These are phyloP conservation scores for Leccinum aurantiacum DNA, from an alignment of 768 basidiomycete species.

Conservation along the genomic window DNA sequence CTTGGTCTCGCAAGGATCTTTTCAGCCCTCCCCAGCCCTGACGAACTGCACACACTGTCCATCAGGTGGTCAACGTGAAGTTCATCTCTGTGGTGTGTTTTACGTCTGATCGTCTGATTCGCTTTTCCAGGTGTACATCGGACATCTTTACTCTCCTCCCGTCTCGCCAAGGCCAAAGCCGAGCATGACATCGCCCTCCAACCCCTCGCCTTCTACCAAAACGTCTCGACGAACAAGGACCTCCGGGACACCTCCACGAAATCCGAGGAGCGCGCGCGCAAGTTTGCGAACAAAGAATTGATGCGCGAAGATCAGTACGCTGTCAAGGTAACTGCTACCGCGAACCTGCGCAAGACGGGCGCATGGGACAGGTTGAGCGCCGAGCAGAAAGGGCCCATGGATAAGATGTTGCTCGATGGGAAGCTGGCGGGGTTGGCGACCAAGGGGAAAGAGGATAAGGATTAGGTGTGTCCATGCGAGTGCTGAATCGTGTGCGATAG, in stretches of 20 bases:
- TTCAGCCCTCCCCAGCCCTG: too few relatives aligned
- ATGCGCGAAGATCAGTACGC: slow-evolving; percentile 81
- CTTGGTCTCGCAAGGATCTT: too few relatives aligned
- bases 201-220: slow-evolving; percentile 69
- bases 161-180: slow-evolving; percentile 57
- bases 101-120: neutral
- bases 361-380: slow-evolving; percentile 58
- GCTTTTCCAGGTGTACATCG: slow-evolving; percentile 49
- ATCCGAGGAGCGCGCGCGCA: slow-evolving; percentile 63
- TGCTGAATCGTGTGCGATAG: neutral
- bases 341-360: slow-evolving; percentile 62
- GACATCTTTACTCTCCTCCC: slow-evolving; percentile 1
- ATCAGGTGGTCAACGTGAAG: slow-evolving; percentile 45
- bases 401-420: slow-evolving; percentile 76
- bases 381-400: slow-evolving; percentile 74
- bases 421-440: slow-evolving; percentile 77
- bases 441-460: slow-evolving; percentile 56
- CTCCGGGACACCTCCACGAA: slow-evolving; percentile 76
- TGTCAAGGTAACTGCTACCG: slow-evolving; percentile 65
- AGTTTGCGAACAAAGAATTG: slow-evolving; percentile 69
- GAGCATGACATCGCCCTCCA: slow-evolving; percentile 38
- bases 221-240: slow-evolving; percentile 69
- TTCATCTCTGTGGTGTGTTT: neutral
- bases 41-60: too few relatives aligned
- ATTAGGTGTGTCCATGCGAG: neutral